Conservation (phyloP, 192 early-diverging fungal species). For the Fimicolochytrium jonesii region DNA sequence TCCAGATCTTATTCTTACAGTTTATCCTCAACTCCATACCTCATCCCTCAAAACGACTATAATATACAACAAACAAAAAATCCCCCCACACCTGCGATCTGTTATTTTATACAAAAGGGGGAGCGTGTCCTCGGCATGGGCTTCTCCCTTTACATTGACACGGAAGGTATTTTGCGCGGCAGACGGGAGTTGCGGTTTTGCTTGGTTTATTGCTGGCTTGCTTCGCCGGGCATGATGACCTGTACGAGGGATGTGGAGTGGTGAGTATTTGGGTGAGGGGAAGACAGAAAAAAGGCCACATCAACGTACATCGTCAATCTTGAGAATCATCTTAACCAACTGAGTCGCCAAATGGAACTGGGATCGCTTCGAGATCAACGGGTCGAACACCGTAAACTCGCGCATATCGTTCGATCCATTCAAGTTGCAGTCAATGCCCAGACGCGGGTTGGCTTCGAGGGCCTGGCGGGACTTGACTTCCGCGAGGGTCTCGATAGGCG, state of each 20-base stretch:
- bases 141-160: too few species aligned
- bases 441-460: conserved; percentile 74
- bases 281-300: neutral
- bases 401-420: conserved; percentile 95
- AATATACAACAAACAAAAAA: too few species aligned
- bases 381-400: conserved; percentile 97
- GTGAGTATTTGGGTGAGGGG: too few species aligned
- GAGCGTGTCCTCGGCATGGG: too few species aligned
- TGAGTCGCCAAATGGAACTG: conserved; percentile 97
- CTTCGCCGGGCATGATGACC: conserved; percentile 29
- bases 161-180: too few species aligned
- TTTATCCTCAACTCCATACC: too few species aligned
- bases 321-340: conserved; percentile 98
- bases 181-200: too few species aligned
- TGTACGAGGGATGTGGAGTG: neutral
- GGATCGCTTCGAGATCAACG: conserved; percentile 98
- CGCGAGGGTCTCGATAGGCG: conserved; percentile 94
- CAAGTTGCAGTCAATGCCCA: conserved; percentile 96
- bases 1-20: too few species aligned
- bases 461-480: conserved; percentile 93
- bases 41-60: too few species aligned
- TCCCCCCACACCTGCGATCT: too few species aligned
- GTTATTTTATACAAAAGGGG: too few species aligned
- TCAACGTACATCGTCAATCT: conserved; percentile 57
- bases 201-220: conserved; percentile 12